phyloP scores from a whole-genome alignment of 768 basidiomycete genomes.

The Auricularia auricula-judae region DNA sequence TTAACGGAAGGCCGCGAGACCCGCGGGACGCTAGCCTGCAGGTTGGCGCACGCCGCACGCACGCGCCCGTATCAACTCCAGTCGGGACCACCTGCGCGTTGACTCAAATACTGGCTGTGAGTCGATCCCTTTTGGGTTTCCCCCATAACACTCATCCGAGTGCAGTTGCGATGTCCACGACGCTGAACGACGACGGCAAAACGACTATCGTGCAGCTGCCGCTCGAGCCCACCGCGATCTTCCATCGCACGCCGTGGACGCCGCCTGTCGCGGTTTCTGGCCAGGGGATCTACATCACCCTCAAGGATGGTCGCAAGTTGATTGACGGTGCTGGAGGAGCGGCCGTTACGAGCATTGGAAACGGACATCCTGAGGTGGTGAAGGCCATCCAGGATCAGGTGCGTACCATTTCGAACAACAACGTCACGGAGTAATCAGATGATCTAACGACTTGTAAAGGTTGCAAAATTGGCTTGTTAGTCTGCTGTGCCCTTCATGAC shows the following conservation, averaged over 20 bases:
- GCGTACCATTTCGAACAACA: conserved; percentile 16
- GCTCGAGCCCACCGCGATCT: conserved; percentile 27
- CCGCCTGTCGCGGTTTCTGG: conserved; percentile 56
- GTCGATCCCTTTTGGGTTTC: too few species aligned
- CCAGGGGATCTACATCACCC: conserved; percentile 58
- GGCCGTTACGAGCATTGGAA: conserved; percentile 71
- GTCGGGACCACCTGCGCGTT: not conserved
- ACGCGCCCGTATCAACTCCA: not conserved
- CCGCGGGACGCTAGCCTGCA: too few species aligned
- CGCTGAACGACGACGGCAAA: not conserved
- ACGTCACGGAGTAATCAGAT: not conserved
- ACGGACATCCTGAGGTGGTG: conserved; percentile 58
- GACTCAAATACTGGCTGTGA: not conserved
- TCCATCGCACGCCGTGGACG: conserved; percentile 63
- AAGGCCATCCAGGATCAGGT: conserved; percentile 72
- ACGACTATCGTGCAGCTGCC: not conserved
- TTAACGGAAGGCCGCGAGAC: too few species aligned
- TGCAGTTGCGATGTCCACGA: not conserved
- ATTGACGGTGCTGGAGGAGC: conserved; percentile 82
- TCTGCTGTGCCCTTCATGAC: not conserved
- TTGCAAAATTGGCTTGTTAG: not conserved
- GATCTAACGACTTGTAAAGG: not conserved
- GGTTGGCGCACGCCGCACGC: not conserved
- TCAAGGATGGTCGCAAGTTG: conserved; percentile 57
- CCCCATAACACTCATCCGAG: too few species aligned